phyloP scores from a whole-genome alignment of 305 asterid genomes.

The Fraxinus xanthoxyloides region DNA sequence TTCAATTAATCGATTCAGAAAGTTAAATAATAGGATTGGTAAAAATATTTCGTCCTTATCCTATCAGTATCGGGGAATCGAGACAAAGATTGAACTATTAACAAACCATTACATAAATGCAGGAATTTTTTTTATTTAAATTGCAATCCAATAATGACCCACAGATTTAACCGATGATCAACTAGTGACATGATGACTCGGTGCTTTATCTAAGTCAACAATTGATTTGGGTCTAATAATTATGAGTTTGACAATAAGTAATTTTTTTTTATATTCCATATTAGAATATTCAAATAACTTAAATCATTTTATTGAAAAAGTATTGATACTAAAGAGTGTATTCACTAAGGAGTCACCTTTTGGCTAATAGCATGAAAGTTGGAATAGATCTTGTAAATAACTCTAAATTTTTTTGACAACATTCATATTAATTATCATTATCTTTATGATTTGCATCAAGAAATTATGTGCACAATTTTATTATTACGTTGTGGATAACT shows the following conservation, averaged over 20 bases:
- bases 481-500: neutral
- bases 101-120: too few species aligned
- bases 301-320: too few species aligned
- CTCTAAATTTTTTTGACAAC: neutral
- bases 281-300: neutral
- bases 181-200: neutral
- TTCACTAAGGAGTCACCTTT: neutral
- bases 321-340: neutral
- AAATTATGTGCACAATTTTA: neutral
- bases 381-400: neutral
- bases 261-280: neutral
- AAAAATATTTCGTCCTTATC: neutral
- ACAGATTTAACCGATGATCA: neutral
- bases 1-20: too few species aligned
- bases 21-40: neutral
- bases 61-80: neutral
- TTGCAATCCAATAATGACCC: too few species aligned
- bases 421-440: neutral
- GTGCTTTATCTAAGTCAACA: neutral
- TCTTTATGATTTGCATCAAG: neutral
- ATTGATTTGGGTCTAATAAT: neutral
- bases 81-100: neutral
- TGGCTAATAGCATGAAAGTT: neutral
- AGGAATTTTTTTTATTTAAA: too few species aligned
- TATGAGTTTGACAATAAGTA: neutral